phyloP scores from a whole-genome alignment of 2,329 filamentous ascomycete species.

The Colletotrichum theobromicola region DNA sequence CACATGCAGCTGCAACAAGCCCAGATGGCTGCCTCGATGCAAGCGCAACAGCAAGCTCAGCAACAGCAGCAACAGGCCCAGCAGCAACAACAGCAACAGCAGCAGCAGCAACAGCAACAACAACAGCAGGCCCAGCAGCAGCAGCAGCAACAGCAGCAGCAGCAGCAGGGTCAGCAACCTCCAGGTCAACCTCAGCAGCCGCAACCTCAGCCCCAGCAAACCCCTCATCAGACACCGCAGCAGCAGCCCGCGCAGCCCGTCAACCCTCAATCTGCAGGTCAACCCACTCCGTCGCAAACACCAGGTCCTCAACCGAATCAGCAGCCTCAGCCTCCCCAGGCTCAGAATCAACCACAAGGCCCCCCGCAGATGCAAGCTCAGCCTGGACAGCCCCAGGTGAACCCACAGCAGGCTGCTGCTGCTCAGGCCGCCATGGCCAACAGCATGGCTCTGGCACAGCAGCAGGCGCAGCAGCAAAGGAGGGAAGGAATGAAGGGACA shows the following conservation, averaged over 20 bases:
- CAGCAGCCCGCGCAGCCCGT: conserved; percentile 22
- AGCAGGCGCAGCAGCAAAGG: conserved; percentile 55
- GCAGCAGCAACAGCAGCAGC: conserved; percentile 36
- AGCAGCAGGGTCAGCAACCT: conserved; percentile 34
- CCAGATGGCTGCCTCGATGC: conserved; percentile 38
- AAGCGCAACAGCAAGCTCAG: conserved; percentile 44
- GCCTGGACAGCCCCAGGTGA: conserved; percentile 31
- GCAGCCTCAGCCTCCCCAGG: conserved; percentile 34
- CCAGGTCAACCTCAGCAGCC: conserved; percentile 39
- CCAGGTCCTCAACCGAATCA: conserved; percentile 23
- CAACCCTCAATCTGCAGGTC: conserved; percentile 23
- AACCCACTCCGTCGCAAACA: conserved; percentile 23
- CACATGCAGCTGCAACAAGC: conserved; percentile 51
- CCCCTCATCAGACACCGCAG: conserved; percentile 23
- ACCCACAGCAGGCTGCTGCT: conserved; percentile 25
- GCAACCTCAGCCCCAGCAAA: conserved; percentile 38
- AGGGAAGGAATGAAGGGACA: conserved; percentile 59
- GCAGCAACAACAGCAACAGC: conserved; percentile 40
- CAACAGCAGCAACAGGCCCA: conserved; percentile 43
- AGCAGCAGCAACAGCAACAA: conserved; percentile 39
- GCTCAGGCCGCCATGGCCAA: conserved; percentile 34
- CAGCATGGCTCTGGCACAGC: conserved; percentile 32
- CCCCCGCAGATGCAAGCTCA: conserved; percentile 41
- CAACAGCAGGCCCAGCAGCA: conserved; percentile 41
- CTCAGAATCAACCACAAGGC: conserved; percentile 26